A percentile compares a stretch with the other conserved stretches of the same genome.
Conservation (phyloP, 208 protist species). For the Trypanosoma melophagium region DNA sequence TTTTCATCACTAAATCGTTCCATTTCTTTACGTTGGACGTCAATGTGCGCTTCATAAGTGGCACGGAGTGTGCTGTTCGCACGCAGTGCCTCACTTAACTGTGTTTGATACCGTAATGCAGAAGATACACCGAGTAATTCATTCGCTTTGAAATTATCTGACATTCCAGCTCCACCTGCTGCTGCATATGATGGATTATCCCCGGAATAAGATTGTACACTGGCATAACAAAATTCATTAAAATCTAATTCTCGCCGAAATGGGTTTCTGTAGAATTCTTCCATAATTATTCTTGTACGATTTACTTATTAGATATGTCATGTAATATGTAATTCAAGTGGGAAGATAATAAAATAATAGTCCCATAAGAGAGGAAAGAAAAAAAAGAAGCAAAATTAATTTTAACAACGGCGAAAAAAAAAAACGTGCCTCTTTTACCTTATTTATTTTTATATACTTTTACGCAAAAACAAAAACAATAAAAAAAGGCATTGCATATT, state of each 20-base stretch:
- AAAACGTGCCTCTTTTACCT: slow-evolving; percentile 4
- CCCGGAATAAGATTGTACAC: background rate
- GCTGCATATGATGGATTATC: background rate
- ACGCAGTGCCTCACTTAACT: slow-evolving; percentile 27
- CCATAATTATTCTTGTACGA: slow-evolving; percentile 16
- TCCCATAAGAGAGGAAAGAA: background rate
- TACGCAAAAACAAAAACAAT: no score
- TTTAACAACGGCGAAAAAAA: background rate
- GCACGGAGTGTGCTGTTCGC: slow-evolving; percentile 27
- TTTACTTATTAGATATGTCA: background rate
- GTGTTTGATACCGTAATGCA: slow-evolving; percentile 14
- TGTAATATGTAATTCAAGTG: no score
- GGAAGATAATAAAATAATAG: background rate
- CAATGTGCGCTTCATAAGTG: slow-evolving; percentile 46
- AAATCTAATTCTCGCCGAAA: slow-evolving; percentile 47
- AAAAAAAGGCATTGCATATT: no score
- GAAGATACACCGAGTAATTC: slow-evolving; percentile 10
- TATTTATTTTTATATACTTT: background rate
- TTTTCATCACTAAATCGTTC: slow-evolving; percentile 48
- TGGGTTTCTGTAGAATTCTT: slow-evolving; percentile 66
- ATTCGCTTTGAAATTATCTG: background rate
- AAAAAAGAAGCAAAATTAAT: background rate
- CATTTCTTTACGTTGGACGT: slow-evolving; percentile 52
- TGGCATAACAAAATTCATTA: slow-evolving; percentile 53
- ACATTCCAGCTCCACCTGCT: background rate